A percentile compares a stretch with the other conserved stretches of the same genome.
phyloP scores from a whole-genome alignment of 164 flowering plant species.

The Sextonia rubra region DNA sequence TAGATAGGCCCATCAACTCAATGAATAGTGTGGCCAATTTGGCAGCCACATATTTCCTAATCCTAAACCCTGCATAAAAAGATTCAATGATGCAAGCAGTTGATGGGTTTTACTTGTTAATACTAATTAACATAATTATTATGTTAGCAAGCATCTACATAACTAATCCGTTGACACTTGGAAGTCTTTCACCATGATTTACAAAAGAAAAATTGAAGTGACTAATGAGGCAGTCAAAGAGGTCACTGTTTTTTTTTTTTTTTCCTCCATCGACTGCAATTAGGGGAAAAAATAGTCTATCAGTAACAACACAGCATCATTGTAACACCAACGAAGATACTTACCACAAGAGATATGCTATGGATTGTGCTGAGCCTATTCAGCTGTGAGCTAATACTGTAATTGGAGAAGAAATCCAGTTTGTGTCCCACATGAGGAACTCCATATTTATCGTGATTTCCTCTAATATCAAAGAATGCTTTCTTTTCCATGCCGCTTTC shows the following conservation, averaged over 20 bases:
- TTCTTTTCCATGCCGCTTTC: constrained; percentile 17
- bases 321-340: not conserved
- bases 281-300: not conserved
- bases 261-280: not conserved
- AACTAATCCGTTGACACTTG: no score
- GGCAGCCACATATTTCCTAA: no score
- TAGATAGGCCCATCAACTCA: no score
- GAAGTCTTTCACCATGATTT: no score
- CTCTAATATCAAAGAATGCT: constrained; percentile 19
- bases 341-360: constrained; percentile 18
- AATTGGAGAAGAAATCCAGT: constrained; percentile 23
- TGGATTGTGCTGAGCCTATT: constrained; percentile 17
- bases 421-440: constrained; percentile 17
- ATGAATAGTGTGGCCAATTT: no score
- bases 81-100: not conserved
- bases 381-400: constrained; percentile 17
- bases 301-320: not conserved
- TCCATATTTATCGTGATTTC: constrained; percentile 23
- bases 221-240: no score
- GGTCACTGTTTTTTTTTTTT: not conserved
- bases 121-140: not conserved
- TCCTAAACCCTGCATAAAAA: no score
- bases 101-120: not conserved
- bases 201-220: no score
- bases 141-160: no score